Evolutionary conservation across 2,329 filamentous ascomycete species (phyloP), one percentile per base, ranked within the genome.

Genomic region (Pyricularia sp.): DNA sequence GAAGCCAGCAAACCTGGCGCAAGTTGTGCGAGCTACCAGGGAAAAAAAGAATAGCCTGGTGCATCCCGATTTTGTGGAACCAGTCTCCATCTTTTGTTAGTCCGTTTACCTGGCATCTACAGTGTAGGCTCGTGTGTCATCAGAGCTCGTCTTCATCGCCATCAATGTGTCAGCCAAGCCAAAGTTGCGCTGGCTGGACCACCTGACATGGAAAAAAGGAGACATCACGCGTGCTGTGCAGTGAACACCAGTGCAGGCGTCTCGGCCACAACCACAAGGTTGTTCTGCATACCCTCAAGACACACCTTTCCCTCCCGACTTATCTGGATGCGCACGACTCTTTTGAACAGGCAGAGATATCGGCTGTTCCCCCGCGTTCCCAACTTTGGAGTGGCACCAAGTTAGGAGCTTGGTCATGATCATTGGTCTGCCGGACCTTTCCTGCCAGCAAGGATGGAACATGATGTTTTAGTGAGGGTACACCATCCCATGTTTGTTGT

Each of bases 1-100:
- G 58, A 77, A 70, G 63, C 36, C 30, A 42, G 42, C 42, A 50
- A 50, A 20, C 42, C 42, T 4, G 42, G 42, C 7, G 20, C 42
- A 50, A n/a, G 42, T n/a, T n/a, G 17, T 23, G 23, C 23, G 58
- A 25, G 58, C 9, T 23, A 12, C 58, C 7, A 26, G 58, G 58
- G 25, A 26, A 61, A 61, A 61, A 25, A 23, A 61, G 58, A 61
- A 25, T 6, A 20, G 20, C 5, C 42, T n/a, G 20, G 5, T 50
- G 42, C 42, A 20, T 50, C 2, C 2, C 42, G 11, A 42, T 25
- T 66, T 36, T 64, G 42, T 33, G 30, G 30, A 30, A 65, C 25
- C 33, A 23, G 64, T 59, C 63, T 26, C 23, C 23, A 33, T 55
- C 26, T 31, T 65, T 31, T 25, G 23, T 31, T 30, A 26, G 23